Base-by-base conservation (phyloP, 2,329 filamentous ascomycete genomes). In the Penicillium capsulatum region DNA sequence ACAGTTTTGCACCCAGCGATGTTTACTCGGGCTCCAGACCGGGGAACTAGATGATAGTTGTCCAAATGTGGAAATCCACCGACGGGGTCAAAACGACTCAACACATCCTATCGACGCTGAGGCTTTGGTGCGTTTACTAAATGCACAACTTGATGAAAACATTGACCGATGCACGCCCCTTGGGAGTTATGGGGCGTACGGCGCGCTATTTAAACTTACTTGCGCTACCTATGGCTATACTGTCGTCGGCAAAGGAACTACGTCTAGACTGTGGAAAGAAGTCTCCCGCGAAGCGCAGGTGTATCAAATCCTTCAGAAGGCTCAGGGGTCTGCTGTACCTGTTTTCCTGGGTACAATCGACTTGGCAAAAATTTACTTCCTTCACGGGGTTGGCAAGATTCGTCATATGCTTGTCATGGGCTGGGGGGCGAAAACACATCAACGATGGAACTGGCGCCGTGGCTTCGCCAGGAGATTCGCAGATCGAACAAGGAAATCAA, bases 201-300 rank as follows among this genome's bases (percentile, higher is more conserved):
- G 58, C 5, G 53, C 51, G 4, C 52, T 50, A 3, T 61, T 63
- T 42, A 61, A 60, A 38, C 36, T 63, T 17, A 53, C 53, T 9
- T 59, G 43, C 38, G 19, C 24, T 5, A 10, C 16, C 32, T 55
- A 59, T 34, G 53, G 58, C 3, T 59, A 58, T 27, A 57, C 47
- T 4, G 34, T 55, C 6, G 17, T 64, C 26, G 59, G 56, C 10
- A 65, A 65, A 46, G 57, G 56, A 14, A 64, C 59, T 1, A 63
- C 22, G 2, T 36, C 36, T 9, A 19, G 16, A 5, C 36, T 47
- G 6, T 47, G 30, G 44, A 38, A 43, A 8, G 40, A 46, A 10
- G 33, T 46, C n/a, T 43, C 36, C 17, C 36, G 26, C 30, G 40
- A 44, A 29, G 40, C 36, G 13, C 8, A 43, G 29, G 28, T 43